These are phyloP conservation scores for Exophiala xenobiotica DNA, from an alignment of 2,329 filamentous ascomycete genomes.

Conservation along the genomic window DNA sequence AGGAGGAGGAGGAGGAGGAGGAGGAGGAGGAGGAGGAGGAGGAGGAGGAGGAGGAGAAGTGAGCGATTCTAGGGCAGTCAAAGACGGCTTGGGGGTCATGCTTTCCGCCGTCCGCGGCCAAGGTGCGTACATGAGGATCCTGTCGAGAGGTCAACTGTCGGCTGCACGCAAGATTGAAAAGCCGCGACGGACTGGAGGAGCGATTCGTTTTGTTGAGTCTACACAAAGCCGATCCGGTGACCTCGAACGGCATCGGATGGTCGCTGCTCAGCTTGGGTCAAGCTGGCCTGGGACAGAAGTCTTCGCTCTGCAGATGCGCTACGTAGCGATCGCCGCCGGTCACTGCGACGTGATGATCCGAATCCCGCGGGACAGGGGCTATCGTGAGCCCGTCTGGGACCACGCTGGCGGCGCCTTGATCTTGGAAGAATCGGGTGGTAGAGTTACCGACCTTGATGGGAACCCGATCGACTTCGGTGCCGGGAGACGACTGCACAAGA, in stretches of 20 bases:
- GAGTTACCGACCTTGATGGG: conserved; percentile 53
- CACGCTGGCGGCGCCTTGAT: conserved; percentile 56
- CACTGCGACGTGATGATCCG: conserved; percentile 52
- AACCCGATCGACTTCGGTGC: conserved; percentile 49
- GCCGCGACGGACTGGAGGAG: background rate
- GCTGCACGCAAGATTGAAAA: conserved; percentile 36
- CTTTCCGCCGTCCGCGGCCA: conserved; percentile 50
- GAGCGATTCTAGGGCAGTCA: conserved; percentile 44
- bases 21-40: no score
- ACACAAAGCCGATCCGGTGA: background rate
- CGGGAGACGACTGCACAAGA: conserved; percentile 41
- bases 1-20: no score
- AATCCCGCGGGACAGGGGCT: conserved; percentile 47
- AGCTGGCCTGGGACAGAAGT: conserved; percentile 52
- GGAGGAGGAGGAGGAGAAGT: no score
- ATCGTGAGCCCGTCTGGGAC: conserved; percentile 56
- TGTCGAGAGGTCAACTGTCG: conserved; percentile 38
- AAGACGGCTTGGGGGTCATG: conserved; percentile 49
- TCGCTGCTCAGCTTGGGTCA: conserved; percentile 41
- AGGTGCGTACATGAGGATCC: conserved; percentile 40
- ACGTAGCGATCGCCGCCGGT: conserved; percentile 53
- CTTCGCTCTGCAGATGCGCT: conserved; percentile 56
- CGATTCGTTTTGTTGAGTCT: conserved; percentile 5
- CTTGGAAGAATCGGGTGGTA: conserved; percentile 51
- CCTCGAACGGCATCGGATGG: background rate